Conservation (phyloP, 129 eudicot species). For the Apium graveolens region DNA sequence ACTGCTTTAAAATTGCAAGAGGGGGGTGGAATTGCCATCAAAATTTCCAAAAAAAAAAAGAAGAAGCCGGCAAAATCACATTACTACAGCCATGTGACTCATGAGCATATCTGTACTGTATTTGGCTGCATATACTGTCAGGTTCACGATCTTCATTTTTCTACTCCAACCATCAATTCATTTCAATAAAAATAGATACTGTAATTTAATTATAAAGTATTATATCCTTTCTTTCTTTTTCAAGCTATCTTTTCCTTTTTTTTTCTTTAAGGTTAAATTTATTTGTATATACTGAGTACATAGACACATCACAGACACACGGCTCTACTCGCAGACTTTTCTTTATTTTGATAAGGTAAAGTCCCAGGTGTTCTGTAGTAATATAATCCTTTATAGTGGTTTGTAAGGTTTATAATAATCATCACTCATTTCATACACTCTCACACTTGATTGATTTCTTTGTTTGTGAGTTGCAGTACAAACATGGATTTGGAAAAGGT, state of each 20-base stretch:
- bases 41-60: too few species aligned
- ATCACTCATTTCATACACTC: neutral
- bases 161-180: neutral
- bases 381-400: neutral
- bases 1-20: too few species aligned
- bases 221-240: neutral
- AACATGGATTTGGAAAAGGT: constrained; percentile 36
- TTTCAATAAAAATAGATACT: neutral
- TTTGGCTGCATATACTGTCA: too few species aligned
- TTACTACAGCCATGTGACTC: too few species aligned
- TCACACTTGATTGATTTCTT: neutral
- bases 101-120: too few species aligned
- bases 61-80: too few species aligned
- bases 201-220: neutral
- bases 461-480: neutral
- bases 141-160: neutral
- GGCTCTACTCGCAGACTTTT: neutral
- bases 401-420: neutral
- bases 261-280: too few species aligned
- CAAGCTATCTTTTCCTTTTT: too few species aligned
- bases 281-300: too few species aligned
- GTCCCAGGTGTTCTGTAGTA: neutral
- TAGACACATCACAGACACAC: neutral
- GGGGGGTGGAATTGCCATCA: too few species aligned
- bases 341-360: neutral